phyloP scores from a whole-genome alignment of 768 basidiomycete species.

The Leccinellum albellum region DNA sequence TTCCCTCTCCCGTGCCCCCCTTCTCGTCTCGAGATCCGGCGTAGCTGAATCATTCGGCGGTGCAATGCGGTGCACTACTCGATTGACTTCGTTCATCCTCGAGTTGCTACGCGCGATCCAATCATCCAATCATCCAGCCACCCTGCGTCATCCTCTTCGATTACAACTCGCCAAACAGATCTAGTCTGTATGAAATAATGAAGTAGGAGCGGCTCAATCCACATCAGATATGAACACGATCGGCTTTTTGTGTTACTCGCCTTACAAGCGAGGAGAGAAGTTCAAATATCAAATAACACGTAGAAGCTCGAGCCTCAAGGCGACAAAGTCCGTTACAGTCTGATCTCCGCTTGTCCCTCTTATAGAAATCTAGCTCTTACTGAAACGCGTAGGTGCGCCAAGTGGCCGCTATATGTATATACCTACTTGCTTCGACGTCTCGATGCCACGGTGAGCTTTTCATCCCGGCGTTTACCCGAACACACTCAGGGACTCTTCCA shows the following conservation, averaged over 20 bases:
- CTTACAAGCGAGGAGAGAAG: background rate
- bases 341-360: background rate
- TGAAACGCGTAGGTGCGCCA: no score
- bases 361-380: background rate
- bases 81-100: background rate
- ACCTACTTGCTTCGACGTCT: background rate
- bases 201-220: background rate
- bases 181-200: background rate
- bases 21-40: background rate
- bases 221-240: background rate
- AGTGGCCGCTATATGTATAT: no score
- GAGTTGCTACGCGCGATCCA: background rate
- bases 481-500: background rate
- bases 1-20: background rate
- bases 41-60: background rate
- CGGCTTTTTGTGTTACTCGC: background rate
- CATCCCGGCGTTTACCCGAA: background rate
- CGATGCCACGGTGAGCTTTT: no score
- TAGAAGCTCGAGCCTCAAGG: slow-evolving; percentile 1
- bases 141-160: background rate
- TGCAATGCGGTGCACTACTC: background rate
- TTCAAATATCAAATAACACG: background rate
- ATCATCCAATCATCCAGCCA: background rate
- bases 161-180: background rate
- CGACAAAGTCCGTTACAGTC: background rate